Evolutionary conservation across 352 stramenopile species (phyloP).

Genomic region (Phytophthora tubulina): DNA sequence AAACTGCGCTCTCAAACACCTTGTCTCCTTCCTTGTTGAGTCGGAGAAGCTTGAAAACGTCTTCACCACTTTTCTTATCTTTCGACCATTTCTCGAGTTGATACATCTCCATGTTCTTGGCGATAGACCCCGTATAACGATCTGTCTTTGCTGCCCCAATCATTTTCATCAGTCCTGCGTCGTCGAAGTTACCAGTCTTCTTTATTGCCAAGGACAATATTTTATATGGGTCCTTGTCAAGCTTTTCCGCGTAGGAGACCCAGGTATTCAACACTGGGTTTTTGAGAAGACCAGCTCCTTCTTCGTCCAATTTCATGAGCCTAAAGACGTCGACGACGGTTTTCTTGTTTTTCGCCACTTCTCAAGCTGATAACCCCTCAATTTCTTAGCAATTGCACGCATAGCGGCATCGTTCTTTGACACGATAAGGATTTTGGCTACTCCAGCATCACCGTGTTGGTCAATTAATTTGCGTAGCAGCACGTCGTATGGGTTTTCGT

Average conservation of each 20-base stretch:
- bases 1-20: background rate
- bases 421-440: constrained; percentile 1
- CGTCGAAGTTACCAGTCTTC: background rate
- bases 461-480: constrained; percentile 4
- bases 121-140: background rate
- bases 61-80: background rate
- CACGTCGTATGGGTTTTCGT: constrained; percentile 10
- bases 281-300: constrained; percentile 1
- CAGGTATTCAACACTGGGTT: constrained; percentile 10
- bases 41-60: constrained; percentile 4
- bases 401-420: background rate
- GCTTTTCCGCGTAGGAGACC: constrained; percentile 2
- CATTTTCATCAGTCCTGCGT: background rate
- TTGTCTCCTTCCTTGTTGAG: background rate
- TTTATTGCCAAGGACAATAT: constrained; percentile 7
- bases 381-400: background rate
- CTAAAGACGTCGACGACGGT: background rate
- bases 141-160: constrained; percentile 5
- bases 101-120: constrained; percentile 5
- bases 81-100: constrained; percentile 3
- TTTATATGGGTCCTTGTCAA: constrained; percentile 1
- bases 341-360: background rate
- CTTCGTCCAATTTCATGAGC: constrained; percentile 12
- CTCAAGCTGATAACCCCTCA: constrained; percentile 1
- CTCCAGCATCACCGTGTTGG: background rate